Conservation (phyloP, 805 yeast genomes). For the Monosporozyma unispora region DNA sequence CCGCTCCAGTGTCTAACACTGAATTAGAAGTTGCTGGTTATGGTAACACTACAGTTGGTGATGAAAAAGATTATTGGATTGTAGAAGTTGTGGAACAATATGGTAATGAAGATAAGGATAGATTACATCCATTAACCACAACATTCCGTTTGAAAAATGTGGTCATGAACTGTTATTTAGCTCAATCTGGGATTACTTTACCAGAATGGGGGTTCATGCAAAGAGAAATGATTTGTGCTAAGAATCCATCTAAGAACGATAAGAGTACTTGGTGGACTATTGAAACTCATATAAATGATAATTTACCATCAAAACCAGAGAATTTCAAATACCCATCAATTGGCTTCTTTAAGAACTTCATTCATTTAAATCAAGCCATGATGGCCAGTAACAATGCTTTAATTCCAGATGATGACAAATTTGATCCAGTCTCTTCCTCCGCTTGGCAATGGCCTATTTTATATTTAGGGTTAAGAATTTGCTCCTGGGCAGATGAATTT, state of each 20-base stretch:
- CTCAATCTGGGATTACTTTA: conserved; percentile 58
- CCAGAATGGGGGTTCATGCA: conserved; percentile 85
- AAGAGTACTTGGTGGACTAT: conserved; percentile 88
- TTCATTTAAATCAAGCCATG: conserved; percentile 74
- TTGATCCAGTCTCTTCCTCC: conserved; percentile 59
- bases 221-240: conserved; percentile 64
- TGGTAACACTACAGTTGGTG: conserved; percentile 65
- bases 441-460: conserved; percentile 90
- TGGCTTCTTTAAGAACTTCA: conserved; percentile 65
- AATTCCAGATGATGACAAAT: conserved; percentile 67
- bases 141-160: conserved; percentile 60
- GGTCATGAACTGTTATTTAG: conserved; percentile 62
- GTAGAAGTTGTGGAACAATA: conserved; percentile 68
- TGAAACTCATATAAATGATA: conserved; percentile 56
- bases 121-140: conserved; percentile 68
- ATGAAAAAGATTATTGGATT: conserved; percentile 82
- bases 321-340: conserved; percentile 51
- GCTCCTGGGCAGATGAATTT: conserved; percentile 62
- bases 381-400: conserved; percentile 89
- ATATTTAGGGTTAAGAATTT: conserved; percentile 65
- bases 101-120: conserved; percentile 40
- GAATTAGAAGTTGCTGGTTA: conserved; percentile 84
- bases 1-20: conserved; percentile 61
- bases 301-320: conserved; percentile 46
- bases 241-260: conserved; percentile 59